These are phyloP conservation scores for Aspergillus sp. DNA, from an alignment of 2,329 filamentous ascomycete species.

Conservation along the genomic window DNA sequence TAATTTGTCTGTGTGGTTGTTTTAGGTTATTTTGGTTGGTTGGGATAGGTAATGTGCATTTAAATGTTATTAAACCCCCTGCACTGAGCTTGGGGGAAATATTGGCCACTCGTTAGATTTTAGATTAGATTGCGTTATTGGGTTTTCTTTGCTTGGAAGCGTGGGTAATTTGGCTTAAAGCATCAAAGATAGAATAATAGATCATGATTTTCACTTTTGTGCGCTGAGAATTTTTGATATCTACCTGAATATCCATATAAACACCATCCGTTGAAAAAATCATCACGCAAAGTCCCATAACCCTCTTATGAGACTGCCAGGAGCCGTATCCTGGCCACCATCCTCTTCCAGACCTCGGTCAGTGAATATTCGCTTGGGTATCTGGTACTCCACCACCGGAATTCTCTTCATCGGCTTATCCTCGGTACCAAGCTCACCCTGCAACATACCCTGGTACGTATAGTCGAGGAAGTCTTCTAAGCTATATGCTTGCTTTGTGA, in stretches of 20 bases:
- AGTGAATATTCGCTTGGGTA: conserved; percentile 76
- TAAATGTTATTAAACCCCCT: no score
- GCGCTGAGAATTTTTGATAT: no score
- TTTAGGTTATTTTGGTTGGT: no score
- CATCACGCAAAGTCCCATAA: conserved; percentile 34
- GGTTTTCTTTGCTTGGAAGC: no score
- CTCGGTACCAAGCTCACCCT: conserved; percentile 63
- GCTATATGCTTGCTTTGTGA: conserved; percentile 91
- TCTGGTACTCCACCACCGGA: conserved; percentile 88
- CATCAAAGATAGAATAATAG: no score
- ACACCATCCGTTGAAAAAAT: neutral
- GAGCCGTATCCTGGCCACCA: conserved; percentile 33
- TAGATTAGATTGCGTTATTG: no score
- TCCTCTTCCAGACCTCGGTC: conserved; percentile 37
- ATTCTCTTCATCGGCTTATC: conserved; percentile 77
- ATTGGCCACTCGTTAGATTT: no score
- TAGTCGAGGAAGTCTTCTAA: conserved; percentile 97
- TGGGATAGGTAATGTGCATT: no score
- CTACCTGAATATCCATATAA: neutral
- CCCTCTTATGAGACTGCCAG: conserved; percentile 30
- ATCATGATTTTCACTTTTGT: no score
- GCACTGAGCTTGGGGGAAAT: no score
- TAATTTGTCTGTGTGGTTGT: no score
- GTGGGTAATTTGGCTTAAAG: no score
- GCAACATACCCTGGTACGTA: conserved; percentile 72